Evolutionary conservation across 148 eudicot genomes (phyloP), one percentile per base, ranked within the genome.

Genomic region (Silene conica): DNA sequence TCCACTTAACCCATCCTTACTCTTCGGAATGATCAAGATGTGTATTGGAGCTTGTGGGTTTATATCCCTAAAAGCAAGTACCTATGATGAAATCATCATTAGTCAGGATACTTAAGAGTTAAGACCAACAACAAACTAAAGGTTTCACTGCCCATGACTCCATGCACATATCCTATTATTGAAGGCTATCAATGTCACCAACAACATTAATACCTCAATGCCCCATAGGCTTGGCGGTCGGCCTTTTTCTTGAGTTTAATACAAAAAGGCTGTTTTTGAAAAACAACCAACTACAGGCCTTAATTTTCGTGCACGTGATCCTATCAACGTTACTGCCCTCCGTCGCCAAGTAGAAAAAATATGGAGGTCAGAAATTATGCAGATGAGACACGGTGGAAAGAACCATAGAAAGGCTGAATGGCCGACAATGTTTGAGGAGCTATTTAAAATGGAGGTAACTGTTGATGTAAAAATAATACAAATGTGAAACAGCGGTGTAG

Each of bases 11-110:
- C 94, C 98, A 85, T 93, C 93, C 72, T 69, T 87, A 67, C 82
- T 88, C 86, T 93, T 93, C 46, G 98, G 98, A 75, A 93, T 90
- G 75, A 93, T 81, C 85, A 93, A 50, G 76, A 91, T 89, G 85
- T 93, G 98, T 70, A 83, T 83, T 60, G 98, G 97, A 67, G 95
- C 98, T 85, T 93, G 98, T 19, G 98, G 97, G 71, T 78, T 63
- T 75, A 93, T 89, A 76, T 93, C 98, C 83, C 95, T 88, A 72
- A 93, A 93, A 70, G 97, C 97, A 78, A 93, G 90, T 82, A 93
- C 98, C 98, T 93, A 81, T 18, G 26, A 43, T n/a, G 74, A 67
- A 69, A 18, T 43, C 58, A 69, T 74, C 23, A 34, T 28, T 57
- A 73, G 73, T 58, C 38, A 73, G 26, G 21, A 62, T 57, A 73